These are phyloP conservation scores for Zychaea mexicana DNA, from an alignment of 371 early-diverging fungal species.

Conservation along the genomic window DNA sequence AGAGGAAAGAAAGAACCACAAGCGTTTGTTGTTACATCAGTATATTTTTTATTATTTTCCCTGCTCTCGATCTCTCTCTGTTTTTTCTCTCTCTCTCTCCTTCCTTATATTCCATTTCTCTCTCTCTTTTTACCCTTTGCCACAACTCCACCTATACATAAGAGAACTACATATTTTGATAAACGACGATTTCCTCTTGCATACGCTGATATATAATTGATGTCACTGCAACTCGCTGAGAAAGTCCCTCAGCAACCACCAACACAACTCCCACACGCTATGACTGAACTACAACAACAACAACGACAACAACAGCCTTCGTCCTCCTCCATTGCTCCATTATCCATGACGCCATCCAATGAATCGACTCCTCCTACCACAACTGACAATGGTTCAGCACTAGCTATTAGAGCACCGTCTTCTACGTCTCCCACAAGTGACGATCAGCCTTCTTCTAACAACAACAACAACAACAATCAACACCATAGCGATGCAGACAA, in stretches of 20 bases:
- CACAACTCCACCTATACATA: no score
- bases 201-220: no score
- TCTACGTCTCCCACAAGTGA: neutral
- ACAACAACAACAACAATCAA: neutral
- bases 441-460: neutral
- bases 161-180: no score
- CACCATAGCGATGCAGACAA: neutral
- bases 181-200: no score
- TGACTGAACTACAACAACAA: neutral
- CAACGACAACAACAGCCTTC: neutral
- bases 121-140: no score
- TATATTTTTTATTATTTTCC: no score
- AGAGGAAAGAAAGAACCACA: no score
- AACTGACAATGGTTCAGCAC: neutral
- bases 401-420: slow-evolving; percentile 8
- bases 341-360: neutral
- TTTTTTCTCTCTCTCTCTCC: no score
- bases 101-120: no score
- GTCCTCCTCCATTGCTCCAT: neutral
- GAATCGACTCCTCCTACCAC: neutral
- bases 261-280: no score
- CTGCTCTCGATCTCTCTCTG: no score
- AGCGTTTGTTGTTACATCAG: no score
- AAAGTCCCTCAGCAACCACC: neutral
- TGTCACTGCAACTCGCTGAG: neutral